Conservation (phyloP, 768 basidiomycete genomes). For the Coprinellus aureogranulatus region DNA sequence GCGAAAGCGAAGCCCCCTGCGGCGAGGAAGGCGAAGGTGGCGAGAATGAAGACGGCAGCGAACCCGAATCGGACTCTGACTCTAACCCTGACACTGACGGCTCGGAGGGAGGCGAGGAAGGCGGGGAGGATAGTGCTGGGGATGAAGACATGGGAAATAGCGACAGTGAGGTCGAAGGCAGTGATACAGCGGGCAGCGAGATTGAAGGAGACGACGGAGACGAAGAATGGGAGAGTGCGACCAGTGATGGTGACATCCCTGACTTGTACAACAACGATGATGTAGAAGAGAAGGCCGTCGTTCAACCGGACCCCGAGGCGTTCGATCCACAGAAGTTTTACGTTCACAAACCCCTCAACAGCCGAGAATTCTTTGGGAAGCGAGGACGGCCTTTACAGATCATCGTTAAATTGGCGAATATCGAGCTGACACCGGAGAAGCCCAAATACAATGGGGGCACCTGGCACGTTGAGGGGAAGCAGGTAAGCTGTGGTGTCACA, state of each 20-base stretch:
- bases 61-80: too few relatives aligned
- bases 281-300: neutral
- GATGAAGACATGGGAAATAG: too few relatives aligned
- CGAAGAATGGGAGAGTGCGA: neutral
- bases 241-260: neutral
- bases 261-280: too few relatives aligned
- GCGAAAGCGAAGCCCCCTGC: too few relatives aligned
- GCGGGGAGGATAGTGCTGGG: too few relatives aligned
- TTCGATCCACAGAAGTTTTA: neutral
- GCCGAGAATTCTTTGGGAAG: slow-evolving; percentile 13
- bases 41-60: too few relatives aligned
- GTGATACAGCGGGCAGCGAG: neutral
- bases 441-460: slow-evolving; percentile 23
- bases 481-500: slow-evolving; percentile 4
- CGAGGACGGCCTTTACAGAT: slow-evolving; percentile 13
- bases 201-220: neutral
- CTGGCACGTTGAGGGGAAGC: slow-evolving; percentile 32
- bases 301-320: neutral
- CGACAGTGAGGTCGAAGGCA: neutral
- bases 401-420: slow-evolving; percentile 21
- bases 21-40: too few relatives aligned
- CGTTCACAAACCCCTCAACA: neutral
- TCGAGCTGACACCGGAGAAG: slow-evolving; percentile 28
- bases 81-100: too few relatives aligned
- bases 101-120: too few relatives aligned